A percentile compares a stretch with the other conserved stretches of the same genome.
Evolutionary conservation across 148 eudicot species (phyloP).

Genomic region (Vaccinium corymbosum): DNA sequence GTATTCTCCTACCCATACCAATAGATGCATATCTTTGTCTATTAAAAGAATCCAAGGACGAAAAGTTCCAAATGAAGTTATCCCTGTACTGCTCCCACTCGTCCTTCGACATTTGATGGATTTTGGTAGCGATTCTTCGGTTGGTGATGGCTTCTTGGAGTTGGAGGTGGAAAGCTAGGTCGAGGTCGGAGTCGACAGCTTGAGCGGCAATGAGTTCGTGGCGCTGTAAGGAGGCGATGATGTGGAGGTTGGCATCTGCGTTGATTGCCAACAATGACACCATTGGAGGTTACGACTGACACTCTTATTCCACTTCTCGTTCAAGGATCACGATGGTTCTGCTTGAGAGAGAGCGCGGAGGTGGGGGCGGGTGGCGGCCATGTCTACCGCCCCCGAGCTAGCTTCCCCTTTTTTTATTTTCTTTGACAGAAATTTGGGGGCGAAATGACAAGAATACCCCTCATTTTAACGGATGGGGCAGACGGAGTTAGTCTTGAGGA

Average conservation of each 20-base stretch:
- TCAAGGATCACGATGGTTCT: neutral
- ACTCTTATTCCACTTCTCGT: neutral
- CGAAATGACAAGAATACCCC: too few relatives aligned
- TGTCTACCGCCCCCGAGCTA: too few relatives aligned
- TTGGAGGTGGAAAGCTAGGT: slow-evolving; percentile 53
- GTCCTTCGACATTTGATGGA: slow-evolving; percentile 34
- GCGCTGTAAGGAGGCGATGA: slow-evolving; percentile 33
- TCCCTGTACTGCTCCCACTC: slow-evolving; percentile 55
- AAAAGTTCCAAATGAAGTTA: slow-evolving; percentile 2
- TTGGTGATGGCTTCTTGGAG: slow-evolving; percentile 62
- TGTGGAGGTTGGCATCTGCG: slow-evolving; percentile 11
- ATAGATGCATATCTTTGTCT: too few relatives aligned
- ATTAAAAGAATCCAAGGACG: too few relatives aligned
- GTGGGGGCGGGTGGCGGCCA: too few relatives aligned
- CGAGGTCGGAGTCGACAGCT: slow-evolving; percentile 47
- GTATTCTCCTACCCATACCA: too few relatives aligned
- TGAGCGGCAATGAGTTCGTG: slow-evolving; percentile 28
- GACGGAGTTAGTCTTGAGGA: too few relatives aligned
- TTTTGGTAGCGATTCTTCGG: slow-evolving; percentile 38
- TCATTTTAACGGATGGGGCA: too few relatives aligned
- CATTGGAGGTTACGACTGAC: neutral
- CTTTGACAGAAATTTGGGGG: too few relatives aligned
- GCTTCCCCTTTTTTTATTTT: too few relatives aligned
- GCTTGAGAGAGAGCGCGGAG: neutral
- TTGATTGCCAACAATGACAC: neutral